Conservation (phyloP, 768 basidiomycete species). For the Phaeolepiota aurea region DNA sequence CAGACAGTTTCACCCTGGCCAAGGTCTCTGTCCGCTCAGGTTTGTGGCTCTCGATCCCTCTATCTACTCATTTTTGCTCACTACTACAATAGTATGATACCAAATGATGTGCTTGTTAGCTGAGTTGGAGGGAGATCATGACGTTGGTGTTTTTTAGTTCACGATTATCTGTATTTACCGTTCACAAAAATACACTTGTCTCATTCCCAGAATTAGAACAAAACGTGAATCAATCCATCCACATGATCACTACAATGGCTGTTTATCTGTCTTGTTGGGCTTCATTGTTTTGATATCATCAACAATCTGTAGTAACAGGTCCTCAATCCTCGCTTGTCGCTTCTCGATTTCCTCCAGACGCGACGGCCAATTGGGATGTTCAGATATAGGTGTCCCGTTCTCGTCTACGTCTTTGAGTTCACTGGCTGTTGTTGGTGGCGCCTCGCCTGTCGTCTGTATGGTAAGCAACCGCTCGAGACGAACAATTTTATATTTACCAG, state of each 20-base stretch:
- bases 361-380: neutral
- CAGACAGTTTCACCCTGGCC: constrained; percentile 60
- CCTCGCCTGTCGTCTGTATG: neutral
- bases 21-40: constrained; percentile 52
- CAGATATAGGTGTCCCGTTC: neutral
- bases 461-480: constrained; percentile 5
- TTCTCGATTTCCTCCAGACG: constrained; percentile 28
- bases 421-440: constrained; percentile 7
- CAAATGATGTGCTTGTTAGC: neutral
- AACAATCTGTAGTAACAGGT: constrained; percentile 29
- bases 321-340: constrained; percentile 39
- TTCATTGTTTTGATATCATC: constrained; percentile 12
- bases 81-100: constrained; percentile 1
- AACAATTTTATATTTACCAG: constrained; percentile 12
- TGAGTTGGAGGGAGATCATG: neutral
- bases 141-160: neutral
- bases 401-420: constrained; percentile 13
- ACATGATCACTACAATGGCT: neutral
- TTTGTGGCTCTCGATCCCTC: constrained; percentile 15
- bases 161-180: constrained; percentile 4
- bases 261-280: neutral
- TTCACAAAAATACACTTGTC: too few relatives aligned
- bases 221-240: neutral
- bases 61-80: neutral
- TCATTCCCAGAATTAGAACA: too few relatives aligned